A percentile compares a stretch with the other conserved stretches of the same genome.
phyloP scores from a whole-genome alignment of 192 early-diverging fungal genomes.

The Funneliformis geosporum region DNA sequence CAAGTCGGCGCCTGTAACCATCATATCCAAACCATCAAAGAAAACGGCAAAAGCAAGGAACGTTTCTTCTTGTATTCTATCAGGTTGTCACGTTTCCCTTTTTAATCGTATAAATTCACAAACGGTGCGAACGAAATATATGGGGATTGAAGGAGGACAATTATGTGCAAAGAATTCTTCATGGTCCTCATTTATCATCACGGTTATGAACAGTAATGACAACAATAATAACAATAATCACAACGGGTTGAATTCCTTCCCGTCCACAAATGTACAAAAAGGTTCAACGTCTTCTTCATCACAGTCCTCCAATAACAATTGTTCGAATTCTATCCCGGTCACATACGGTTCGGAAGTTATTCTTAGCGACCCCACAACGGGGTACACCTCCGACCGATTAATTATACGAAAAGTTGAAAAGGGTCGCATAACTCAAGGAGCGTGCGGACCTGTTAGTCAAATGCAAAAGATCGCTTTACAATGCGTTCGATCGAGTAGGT shows the following conservation, averaged over 20 bases:
- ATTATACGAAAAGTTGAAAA: conserved; percentile 82
- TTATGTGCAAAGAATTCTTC: conserved; percentile 61
- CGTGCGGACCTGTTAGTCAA: conserved; percentile 73
- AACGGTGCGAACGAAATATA: conserved; percentile 85
- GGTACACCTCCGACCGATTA: conserved; percentile 65
- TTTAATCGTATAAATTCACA: conserved; percentile 94
- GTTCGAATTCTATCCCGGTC: conserved; percentile 49
- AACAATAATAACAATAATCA: conserved; percentile 8
- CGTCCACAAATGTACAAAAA: conserved; percentile 31
- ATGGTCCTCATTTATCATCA: conserved; percentile 67
- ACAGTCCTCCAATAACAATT: conserved; percentile 17
- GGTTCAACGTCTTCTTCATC: conserved; percentile 34
- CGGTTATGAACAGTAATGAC: conserved; percentile 36
- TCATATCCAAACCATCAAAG: conserved; percentile 93
- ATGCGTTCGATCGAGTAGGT: conserved; percentile 38
- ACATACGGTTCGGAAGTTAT: conserved; percentile 77
- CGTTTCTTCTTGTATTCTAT: conserved; percentile 72
- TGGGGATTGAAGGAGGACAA: conserved; percentile 61
- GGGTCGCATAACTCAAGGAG: conserved; percentile 61
- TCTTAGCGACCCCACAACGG: conserved; percentile 63
- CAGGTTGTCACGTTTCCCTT: conserved; percentile 74
- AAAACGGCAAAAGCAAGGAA: conserved; percentile 85
- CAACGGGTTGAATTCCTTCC: neutral
- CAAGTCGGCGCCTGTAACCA: conserved; percentile 72
- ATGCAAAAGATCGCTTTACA: conserved; percentile 83